A percentile compares a stretch with the other conserved stretches of the same genome.
Evolutionary conservation across 1,139 yeast genomes (phyloP).

Genomic region (Yamadazyma conglobata): DNA sequence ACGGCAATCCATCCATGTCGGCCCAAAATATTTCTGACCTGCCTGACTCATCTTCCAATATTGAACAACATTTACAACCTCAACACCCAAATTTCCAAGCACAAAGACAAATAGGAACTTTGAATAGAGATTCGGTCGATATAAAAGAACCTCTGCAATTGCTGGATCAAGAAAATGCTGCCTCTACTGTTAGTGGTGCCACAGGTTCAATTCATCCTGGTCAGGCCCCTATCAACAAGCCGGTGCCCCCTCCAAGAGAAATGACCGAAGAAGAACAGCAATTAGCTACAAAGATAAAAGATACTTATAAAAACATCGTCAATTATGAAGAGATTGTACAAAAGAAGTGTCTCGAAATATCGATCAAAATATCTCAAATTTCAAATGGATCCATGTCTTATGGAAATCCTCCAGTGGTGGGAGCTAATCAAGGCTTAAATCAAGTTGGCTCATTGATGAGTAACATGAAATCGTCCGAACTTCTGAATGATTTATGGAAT

Average conservation of each 20-base stretch:
- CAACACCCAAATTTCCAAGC: not conserved
- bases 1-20: constrained; percentile 24
- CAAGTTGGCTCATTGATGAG: constrained; percentile 5
- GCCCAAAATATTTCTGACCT: constrained; percentile 39
- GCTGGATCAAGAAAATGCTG: constrained; percentile 10
- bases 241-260: constrained; percentile 20
- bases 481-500: constrained; percentile 65
- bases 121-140: not conserved
- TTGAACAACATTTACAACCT: not conserved
- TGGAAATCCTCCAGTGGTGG: constrained; percentile 5
- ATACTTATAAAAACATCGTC: constrained; percentile 67
- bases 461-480: constrained; percentile 41
- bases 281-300: constrained; percentile 66
- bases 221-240: constrained; percentile 2
- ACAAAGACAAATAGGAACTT: not conserved
- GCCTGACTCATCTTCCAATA: constrained; percentile 28
- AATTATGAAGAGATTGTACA: constrained; percentile 67
- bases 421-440: constrained; percentile 7
- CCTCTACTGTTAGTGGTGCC: constrained; percentile 6
- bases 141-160: constrained; percentile 3
- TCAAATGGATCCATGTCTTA: constrained; percentile 25
- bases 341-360: constrained; percentile 58
- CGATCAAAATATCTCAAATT: constrained; percentile 48
- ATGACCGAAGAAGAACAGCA: constrained; percentile 68
- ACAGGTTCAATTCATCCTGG: constrained; percentile 4